Base-by-base conservation (phyloP, 768 basidiomycete genomes). In the Lentinula boryana region DNA sequence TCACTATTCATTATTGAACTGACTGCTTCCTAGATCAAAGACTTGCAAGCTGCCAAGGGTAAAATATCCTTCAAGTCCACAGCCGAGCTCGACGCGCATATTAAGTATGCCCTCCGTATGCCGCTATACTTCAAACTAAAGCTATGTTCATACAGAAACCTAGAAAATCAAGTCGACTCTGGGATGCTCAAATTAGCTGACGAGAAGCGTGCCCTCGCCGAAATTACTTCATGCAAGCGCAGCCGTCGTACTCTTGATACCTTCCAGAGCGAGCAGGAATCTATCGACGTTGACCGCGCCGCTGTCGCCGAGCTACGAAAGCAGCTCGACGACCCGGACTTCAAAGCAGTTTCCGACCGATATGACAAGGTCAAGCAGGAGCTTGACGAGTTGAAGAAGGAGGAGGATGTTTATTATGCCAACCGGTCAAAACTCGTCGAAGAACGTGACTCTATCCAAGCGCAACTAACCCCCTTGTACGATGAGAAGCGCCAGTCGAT, bases 141-240 rank as follows among this genome's bases (percentile, higher is more conserved):
- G 63, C 61, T 58, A 65, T 61, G 59, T 58, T n/a, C 33, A 44
- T 18, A 16, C 68, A 95, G 93, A 67, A 79, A 87, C 63, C 78
- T 97, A 62, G 92, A 98, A 54, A 88, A 84, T 69, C 91, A 94
- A 70, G 87, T 99, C 57, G 96, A 98, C 70, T 92, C 92, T 4
- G 96, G 96, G 27, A 84, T 68, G 61, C 81, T 99, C 82, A 97
- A 93, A 70, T 81, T 98, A 61, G 94, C 87, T 31, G 95, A 97
- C 60, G 97, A 99, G 75, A 98, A 97, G 76, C 88, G 93, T 56
- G 91, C 95, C 4, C 81, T 99, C n/a, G 82, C 84, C 65, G 96
- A 98, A 67, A 96, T 99, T 63, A 84, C 80, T 63, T 80, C 81
- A 48, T 76, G 80, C 63, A 91, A 84, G 69, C 88, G 93, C 46